phyloP scores from a whole-genome alignment of 805 yeast genomes.

The Myxozyma neotropica region DNA sequence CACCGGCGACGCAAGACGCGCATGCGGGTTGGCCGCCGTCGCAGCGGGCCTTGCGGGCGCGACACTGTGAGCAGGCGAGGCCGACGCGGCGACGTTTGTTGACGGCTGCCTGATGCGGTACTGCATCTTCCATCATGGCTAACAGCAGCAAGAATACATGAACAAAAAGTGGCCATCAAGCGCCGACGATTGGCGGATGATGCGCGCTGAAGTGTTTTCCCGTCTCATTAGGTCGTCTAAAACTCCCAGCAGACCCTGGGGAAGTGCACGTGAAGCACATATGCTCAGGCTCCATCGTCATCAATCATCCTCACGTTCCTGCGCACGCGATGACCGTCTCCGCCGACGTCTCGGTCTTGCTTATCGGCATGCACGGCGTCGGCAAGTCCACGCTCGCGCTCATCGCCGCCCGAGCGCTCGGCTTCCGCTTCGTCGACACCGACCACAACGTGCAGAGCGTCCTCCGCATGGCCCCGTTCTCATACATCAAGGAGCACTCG shows the following conservation, averaged over 20 bases:
- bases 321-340: neutral
- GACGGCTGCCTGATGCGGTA: neutral
- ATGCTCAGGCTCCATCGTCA: too few relatives aligned
- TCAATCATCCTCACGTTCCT: too few relatives aligned
- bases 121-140: neutral
- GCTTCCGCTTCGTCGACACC: constrained; percentile 70
- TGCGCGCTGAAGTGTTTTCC: too few relatives aligned
- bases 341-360: constrained; percentile 11
- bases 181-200: too few relatives aligned
- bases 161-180: too few relatives aligned
- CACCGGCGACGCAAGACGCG: constrained; percentile 14
- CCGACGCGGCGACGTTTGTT: constrained; percentile 15
- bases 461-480: constrained; percentile 46
- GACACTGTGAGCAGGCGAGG: constrained; percentile 25
- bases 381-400: constrained; percentile 86
- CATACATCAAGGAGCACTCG: constrained; percentile 63
- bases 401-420: constrained; percentile 72
- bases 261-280: too few relatives aligned
- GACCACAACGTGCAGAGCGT: constrained; percentile 69
- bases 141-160: too few relatives aligned
- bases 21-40: constrained; percentile 19
- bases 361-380: constrained; percentile 96
- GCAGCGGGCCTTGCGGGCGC: constrained; percentile 22
- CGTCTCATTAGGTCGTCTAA: too few relatives aligned
- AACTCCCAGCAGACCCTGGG: too few relatives aligned